Base-by-base conservation (phyloP, 208 protist genomes). In the Leishmania lainsoni region DNA sequence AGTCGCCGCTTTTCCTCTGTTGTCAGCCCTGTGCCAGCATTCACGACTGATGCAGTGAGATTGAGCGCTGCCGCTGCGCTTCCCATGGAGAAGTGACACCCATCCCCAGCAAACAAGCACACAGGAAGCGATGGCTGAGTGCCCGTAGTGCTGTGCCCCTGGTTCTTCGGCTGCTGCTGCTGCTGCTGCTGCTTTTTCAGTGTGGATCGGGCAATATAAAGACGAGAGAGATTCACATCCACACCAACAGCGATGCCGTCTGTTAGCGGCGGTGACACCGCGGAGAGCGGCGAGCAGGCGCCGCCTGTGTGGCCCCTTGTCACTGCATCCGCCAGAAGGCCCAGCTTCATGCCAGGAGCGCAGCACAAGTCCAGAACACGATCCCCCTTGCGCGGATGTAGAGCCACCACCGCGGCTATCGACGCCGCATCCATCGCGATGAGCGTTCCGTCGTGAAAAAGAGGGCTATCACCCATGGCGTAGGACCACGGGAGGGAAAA, bases 391-490 rank as follows among this genome's bases (percentile, higher is more conserved):
- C 80, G 84, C 17, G 93, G 90, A 3, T 80, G 85, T 48, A 98
- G 89, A 14, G 94, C 93, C 48, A 94, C 86, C 20, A 98, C 93
- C 3, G 93, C 92, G 1, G 94, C 93, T 63, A 96, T 81, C 4
- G 95, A 98, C 8, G 92, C 92, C 0, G 92, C 94, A 70, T 98
- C 95, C 94, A 98, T 97, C 26, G 89, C 87, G 6, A 91, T 75
- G n/a, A 97, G 65, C 9, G 59, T 65, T 6, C 92, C 91, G 32
- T 81, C 78, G 0, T 69, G 80, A 79, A 90, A 94, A 16, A 90
- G 22, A n/a, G 79, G 58, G n/a, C 70, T 76, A 12, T 58, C 51
- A 45, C 70, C 75, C 74, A 96, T 70, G 8, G 88, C 8, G 14
- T 84, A 78, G 16, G 70, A 58, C 26, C 87, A 83, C 12, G 92